Evolutionary conservation across 2,329 filamentous ascomycete species (phyloP).

Genomic region (Fusarium setosum): DNA sequence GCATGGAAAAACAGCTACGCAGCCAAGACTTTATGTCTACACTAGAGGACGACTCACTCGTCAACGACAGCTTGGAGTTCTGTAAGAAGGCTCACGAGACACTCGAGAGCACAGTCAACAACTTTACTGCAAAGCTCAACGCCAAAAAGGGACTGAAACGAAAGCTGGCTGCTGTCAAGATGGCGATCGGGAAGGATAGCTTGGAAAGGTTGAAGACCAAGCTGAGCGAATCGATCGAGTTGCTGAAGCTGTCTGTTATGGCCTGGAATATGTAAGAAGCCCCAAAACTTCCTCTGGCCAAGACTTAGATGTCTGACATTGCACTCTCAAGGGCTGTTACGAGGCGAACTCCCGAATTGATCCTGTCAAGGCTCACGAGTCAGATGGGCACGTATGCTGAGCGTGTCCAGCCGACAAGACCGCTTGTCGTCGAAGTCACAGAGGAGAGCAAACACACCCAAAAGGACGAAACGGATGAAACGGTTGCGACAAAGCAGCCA

Average conservation of each 20-base stretch:
- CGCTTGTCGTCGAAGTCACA: accelerated
- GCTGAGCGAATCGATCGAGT: slow-evolving; percentile 20
- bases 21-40: slow-evolving; percentile 1
- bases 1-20: slow-evolving; percentile 25
- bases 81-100: slow-evolving; percentile 22
- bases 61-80: slow-evolving; percentile 4
- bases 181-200: slow-evolving; percentile 31
- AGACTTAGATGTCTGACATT: not conserved
- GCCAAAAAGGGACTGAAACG: slow-evolving; percentile 21
- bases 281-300: not conserved
- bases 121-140: slow-evolving; percentile 23
- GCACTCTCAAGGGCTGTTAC: slow-evolving; percentile 22
- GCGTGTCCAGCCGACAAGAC: not conserved
- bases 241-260: slow-evolving; percentile 28
- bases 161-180: slow-evolving; percentile 32
- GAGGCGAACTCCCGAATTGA: slow-evolving; percentile 27
- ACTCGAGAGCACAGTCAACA: slow-evolving; percentile 26
- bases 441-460: not conserved
- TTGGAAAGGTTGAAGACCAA: slow-evolving; percentile 28
- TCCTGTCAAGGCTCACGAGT: slow-evolving; percentile 12
- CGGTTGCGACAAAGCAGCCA: not conserved
- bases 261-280: slow-evolving; percentile 34
- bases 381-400: slow-evolving; percentile 1
- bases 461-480: no score
- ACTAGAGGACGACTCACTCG: slow-evolving; percentile 6